These are phyloP conservation scores for Tarenaya hassleriana DNA, from an alignment of 345 rosid genomes.

Conservation along the genomic window DNA sequence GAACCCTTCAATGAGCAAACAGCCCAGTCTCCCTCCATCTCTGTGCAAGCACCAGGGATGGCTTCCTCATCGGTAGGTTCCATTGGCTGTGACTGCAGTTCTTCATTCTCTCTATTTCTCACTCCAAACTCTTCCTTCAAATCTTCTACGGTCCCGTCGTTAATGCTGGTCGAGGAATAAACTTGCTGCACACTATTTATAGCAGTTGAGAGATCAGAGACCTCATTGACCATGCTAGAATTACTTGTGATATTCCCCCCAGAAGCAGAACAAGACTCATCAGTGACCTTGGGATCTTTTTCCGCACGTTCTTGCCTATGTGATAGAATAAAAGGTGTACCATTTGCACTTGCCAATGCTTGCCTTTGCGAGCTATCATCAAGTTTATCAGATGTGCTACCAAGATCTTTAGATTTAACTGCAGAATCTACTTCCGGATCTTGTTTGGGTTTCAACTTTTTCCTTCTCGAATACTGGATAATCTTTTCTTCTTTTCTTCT, in stretches of 20 bases:
- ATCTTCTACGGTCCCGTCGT: conserved; percentile 20
- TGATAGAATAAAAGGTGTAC: conserved; percentile 11
- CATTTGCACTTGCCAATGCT: background rate
- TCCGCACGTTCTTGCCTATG: conserved; percentile 5
- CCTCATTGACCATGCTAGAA: conserved; percentile 23
- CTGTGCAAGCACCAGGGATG: conserved; percentile 22
- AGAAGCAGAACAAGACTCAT: conserved; percentile 13
- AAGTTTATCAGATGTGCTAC: conserved; percentile 1
- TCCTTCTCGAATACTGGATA: conserved; percentile 80
- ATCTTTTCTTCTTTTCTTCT: conserved; percentile 45
- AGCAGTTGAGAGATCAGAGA: conserved; percentile 21
- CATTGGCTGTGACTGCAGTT: conserved; percentile 18
- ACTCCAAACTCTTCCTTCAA: conserved; percentile 22
- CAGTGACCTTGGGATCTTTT: conserved; percentile 7
- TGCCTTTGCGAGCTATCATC: conserved; percentile 5
- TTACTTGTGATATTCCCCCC: conserved; percentile 13
- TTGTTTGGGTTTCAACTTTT: conserved; percentile 39
- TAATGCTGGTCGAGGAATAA: conserved; percentile 15
- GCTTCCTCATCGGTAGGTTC: conserved; percentile 24
- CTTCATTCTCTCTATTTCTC: conserved; percentile 26
- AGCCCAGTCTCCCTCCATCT: conserved; percentile 25
- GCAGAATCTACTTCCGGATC: conserved; percentile 31
- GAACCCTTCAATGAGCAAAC: conserved; percentile 12
- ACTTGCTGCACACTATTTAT: conserved; percentile 29
- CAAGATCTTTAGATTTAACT: conserved; percentile 10